Evolutionary conservation across 371 early-diverging fungal species (phyloP).

Genomic region (Aphelidium insulamus): DNA sequence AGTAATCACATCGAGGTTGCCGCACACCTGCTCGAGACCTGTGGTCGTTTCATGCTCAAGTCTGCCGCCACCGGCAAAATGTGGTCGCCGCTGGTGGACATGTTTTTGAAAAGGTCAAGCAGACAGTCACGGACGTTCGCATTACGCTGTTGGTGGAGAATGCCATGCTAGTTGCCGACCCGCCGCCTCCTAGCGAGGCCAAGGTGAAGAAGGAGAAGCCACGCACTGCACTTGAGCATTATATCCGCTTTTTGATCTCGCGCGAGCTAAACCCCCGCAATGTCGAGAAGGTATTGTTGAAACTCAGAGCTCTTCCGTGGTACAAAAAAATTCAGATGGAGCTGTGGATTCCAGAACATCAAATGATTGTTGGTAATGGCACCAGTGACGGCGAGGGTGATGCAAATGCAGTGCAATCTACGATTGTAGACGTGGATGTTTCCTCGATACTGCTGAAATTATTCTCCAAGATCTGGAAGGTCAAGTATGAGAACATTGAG

Average conservation of each 20-base stretch:
- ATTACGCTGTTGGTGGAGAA: slow-evolving; percentile 35
- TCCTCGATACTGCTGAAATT: slow-evolving; percentile 3
- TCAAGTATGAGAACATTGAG: slow-evolving; percentile 65
- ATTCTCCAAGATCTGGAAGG: slow-evolving; percentile 78
- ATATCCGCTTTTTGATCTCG: slow-evolving; percentile 62
- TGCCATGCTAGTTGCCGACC: slow-evolving; percentile 25
- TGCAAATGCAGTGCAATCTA: too few relatives aligned
- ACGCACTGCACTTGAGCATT: slow-evolving; percentile 52
- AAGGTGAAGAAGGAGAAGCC: slow-evolving; percentile 32
- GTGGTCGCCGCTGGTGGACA: background rate
- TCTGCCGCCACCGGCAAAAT: slow-evolving; percentile 34
- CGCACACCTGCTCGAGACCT: slow-evolving; percentile 61
- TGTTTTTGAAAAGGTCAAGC: slow-evolving; percentile 4
- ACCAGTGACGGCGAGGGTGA: too few relatives aligned
- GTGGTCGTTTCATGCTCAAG: slow-evolving; percentile 65
- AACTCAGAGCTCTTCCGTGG: slow-evolving; percentile 77
- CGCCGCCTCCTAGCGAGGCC: slow-evolving; percentile 10
- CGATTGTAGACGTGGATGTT: background rate
- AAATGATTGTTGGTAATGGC: too few relatives aligned
- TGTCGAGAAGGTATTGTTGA: slow-evolving; percentile 38
- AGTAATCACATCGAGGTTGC: slow-evolving; percentile 60
- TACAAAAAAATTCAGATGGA: slow-evolving; percentile 14
- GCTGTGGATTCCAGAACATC: too few relatives aligned
- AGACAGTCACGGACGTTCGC: slow-evolving; percentile 10
- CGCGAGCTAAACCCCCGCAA: slow-evolving; percentile 42